A percentile compares a stretch with the other conserved stretches of the same genome.
Evolutionary conservation across 176 grass and related monocot genomes (phyloP).

Genomic region (Pontederia crassipes): DNA sequence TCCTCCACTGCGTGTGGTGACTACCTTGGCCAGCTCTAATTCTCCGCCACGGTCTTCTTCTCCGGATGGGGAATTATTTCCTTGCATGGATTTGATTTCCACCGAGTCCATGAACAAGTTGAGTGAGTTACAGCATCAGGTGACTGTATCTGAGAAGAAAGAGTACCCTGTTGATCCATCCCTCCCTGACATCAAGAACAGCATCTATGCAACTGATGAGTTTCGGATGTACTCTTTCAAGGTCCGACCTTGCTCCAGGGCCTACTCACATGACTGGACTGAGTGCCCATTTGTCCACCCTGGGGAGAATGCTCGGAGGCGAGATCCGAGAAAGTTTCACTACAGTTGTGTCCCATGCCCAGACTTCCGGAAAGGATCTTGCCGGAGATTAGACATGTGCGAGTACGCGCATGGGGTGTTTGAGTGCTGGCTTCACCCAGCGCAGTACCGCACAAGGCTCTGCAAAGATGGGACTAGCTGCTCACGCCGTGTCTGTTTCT

Average conservation of each 20-base stretch:
- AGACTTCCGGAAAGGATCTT: constrained; percentile 75
- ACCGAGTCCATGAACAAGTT: constrained; percentile 7
- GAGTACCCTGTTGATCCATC: constrained; percentile 91
- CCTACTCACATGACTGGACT: constrained; percentile 97
- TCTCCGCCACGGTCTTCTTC: constrained; percentile 20
- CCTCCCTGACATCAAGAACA: constrained; percentile 85
- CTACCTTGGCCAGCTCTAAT: constrained; percentile 22
- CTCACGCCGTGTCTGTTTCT: constrained; percentile 69
- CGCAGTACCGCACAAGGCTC: constrained; percentile 60
- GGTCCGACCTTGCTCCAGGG: constrained; percentile 91
- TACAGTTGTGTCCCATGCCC: constrained; percentile 96
- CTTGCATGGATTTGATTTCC: constrained; percentile 17
- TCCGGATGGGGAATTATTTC: not conserved
- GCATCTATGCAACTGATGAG: constrained; percentile 81
- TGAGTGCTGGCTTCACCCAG: constrained; percentile 84
- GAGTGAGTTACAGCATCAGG: constrained; percentile 24
- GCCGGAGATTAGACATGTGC: constrained; percentile 64
- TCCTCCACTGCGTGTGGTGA: constrained; percentile 19
- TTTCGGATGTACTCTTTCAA: constrained; percentile 99
- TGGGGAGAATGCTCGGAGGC: constrained; percentile 87
- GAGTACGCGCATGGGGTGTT: constrained; percentile 89
- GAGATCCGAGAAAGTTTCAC: constrained; percentile 82
- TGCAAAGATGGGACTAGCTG: constrained; percentile 62
- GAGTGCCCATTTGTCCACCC: constrained; percentile 99
- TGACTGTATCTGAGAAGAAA: constrained; percentile 18